Percentiles rank a stretch among this genome's conserved stretches.
These are phyloP conservation scores for Hippophae gyantsensis DNA, from an alignment of 306 rosid species.

Conservation along the genomic window DNA sequence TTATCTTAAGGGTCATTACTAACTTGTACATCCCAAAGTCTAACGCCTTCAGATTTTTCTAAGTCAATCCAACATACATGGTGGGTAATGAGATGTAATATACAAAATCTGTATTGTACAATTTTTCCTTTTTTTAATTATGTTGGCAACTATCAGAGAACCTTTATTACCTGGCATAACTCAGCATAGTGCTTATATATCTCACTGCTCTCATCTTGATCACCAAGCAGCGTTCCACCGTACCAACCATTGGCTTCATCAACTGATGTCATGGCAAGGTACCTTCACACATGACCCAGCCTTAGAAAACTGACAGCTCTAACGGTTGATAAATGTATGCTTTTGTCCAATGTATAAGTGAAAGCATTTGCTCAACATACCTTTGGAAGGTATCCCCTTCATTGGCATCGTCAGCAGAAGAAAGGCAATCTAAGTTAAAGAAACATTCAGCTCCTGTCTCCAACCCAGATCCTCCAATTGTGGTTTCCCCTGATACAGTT, in stretches of 20 bases:
- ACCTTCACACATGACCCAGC: conserved; percentile 33
- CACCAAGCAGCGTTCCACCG: conserved; percentile 73
- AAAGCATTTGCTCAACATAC: conserved; percentile 25
- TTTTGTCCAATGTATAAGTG: neutral
- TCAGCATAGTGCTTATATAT: conserved; percentile 82
- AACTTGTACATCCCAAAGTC: no score
- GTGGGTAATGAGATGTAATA: no score
- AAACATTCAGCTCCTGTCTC: conserved; percentile 37
- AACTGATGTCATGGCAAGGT: conserved; percentile 57
- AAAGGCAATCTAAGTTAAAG: conserved; percentile 58
- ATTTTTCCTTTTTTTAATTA: neutral
- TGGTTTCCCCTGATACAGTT: conserved; percentile 44
- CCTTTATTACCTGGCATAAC: conserved; percentile 55
- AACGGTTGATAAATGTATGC: no score
- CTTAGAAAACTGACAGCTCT: no score
- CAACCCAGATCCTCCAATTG: conserved; percentile 34
- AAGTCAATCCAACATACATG: no score
- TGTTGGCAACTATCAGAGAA: neutral
- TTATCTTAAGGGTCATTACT: no score
- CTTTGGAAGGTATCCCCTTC: conserved; percentile 72
- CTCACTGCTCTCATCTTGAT: conserved; percentile 79
- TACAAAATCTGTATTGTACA: no score
- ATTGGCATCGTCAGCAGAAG: conserved; percentile 37
- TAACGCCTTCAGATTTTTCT: no score
- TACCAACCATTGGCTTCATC: conserved; percentile 84